These are phyloP conservation scores for Xylaria sp. DNA, from an alignment of 2,329 filamentous ascomycete genomes.

Conservation along the genomic window DNA sequence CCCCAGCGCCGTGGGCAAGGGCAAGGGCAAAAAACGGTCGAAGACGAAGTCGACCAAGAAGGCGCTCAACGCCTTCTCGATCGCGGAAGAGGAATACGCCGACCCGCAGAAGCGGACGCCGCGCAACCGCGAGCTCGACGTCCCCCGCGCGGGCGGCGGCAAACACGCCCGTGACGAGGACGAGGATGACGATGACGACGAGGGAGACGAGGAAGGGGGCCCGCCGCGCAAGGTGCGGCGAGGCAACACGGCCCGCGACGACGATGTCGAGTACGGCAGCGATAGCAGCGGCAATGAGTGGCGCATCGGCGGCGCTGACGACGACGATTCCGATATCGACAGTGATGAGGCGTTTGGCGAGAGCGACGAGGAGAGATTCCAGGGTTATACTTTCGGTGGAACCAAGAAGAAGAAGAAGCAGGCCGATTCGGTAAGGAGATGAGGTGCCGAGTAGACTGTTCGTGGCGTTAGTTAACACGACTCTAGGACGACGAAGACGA, in stretches of 20 bases:
- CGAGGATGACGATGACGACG: slow-evolving; percentile 57
- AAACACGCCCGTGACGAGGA: slow-evolving; percentile 50
- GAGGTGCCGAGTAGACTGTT: slow-evolving; percentile 30
- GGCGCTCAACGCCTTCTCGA: slow-evolving; percentile 60
- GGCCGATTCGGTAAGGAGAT: slow-evolving; percentile 44
- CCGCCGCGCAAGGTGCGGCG: slow-evolving; percentile 46
- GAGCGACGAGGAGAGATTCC: slow-evolving; percentile 84
- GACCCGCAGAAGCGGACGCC: slow-evolving; percentile 51
- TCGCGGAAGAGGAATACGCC: slow-evolving; percentile 57
- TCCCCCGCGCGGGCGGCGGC: slow-evolving; percentile 38
- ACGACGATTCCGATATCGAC: slow-evolving; percentile 67
- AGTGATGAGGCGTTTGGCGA: slow-evolving; percentile 83
- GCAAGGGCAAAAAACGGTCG: slow-evolving; percentile 45
- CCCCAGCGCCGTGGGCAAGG: slow-evolving; percentile 27
- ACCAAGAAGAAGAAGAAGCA: slow-evolving; percentile 42
- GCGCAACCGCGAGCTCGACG: slow-evolving; percentile 56
- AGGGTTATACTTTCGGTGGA: slow-evolving; percentile 66
- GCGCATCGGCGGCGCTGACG: slow-evolving; percentile 69
- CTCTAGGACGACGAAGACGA: slow-evolving; percentile 60
- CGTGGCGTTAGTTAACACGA: slow-evolving; percentile 31
- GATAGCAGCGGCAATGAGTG: slow-evolving; percentile 87
- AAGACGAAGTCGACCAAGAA: slow-evolving; percentile 53
- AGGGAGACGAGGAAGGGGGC: slow-evolving; percentile 67
- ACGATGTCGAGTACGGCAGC: slow-evolving; percentile 71
- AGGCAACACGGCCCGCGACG: slow-evolving; percentile 48